These are phyloP conservation scores for Lentithecium fluviatile DNA, from an alignment of 495 filamentous ascomycete species.

Conservation along the genomic window DNA sequence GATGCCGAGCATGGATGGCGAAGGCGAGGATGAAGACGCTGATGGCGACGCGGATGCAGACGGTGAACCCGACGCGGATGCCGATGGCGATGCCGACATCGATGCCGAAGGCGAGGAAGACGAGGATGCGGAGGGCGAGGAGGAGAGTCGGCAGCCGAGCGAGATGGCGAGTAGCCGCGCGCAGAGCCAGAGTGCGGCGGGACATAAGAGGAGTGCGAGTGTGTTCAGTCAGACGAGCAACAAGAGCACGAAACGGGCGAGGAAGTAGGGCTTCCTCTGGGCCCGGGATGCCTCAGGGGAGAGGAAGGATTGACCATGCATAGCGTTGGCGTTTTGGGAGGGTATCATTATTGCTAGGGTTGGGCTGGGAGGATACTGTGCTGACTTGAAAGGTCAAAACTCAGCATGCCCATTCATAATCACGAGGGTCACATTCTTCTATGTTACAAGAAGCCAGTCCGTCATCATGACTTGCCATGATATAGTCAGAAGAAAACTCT, in stretches of 20 bases:
- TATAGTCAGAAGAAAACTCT: neutral
- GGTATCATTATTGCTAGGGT: neutral
- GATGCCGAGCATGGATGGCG: constrained; percentile 14
- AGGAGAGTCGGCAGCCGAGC: constrained; percentile 29
- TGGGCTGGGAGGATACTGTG: too few species aligned
- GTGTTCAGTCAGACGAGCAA: constrained; percentile 67
- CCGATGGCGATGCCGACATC: constrained; percentile 19
- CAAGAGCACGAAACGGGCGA: constrained; percentile 69
- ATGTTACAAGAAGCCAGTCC: constrained; percentile 13
- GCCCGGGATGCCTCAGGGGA: too few species aligned
- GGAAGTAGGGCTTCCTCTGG: constrained; percentile 58
- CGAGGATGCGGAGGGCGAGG: constrained; percentile 30
- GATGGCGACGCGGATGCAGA: constrained; percentile 18
- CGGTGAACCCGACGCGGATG: constrained; percentile 17
- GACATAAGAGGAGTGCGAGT: constrained; percentile 73
- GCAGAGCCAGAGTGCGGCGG: constrained; percentile 14
- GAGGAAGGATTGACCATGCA: constrained; percentile 6
- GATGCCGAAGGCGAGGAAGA: constrained; percentile 15
- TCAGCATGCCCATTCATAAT: too few species aligned
- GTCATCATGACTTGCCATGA: neutral
- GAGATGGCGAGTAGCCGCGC: constrained; percentile 29
- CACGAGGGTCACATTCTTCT: neutral
- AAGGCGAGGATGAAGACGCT: constrained; percentile 27
- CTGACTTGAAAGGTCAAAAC: too few species aligned
- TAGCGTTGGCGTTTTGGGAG: constrained; percentile 21